These are phyloP conservation scores for Vicia sativa DNA, from an alignment of 306 rosid species.

Conservation along the genomic window DNA sequence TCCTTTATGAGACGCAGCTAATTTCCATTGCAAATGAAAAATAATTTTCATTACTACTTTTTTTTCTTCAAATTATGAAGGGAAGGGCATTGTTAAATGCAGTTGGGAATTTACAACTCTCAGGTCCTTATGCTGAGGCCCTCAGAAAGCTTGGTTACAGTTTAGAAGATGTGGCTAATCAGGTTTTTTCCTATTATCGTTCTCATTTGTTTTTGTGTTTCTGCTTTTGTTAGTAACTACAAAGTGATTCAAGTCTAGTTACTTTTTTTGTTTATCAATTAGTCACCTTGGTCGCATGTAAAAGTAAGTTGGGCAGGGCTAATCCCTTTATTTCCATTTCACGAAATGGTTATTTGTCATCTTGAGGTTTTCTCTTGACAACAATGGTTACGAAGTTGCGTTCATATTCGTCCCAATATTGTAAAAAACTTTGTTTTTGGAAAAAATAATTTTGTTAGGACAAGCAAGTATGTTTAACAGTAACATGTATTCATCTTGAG, in stretches of 20 bases:
- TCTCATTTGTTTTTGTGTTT: not conserved
- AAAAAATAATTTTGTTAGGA: too few relatives aligned
- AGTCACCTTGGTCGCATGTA: constrained; percentile 25
- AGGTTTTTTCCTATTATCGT: constrained; percentile 50
- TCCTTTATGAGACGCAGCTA: constrained; percentile 23
- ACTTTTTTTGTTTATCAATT: not conserved
- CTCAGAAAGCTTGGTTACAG: constrained; percentile 70
- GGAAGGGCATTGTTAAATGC: constrained; percentile 95
- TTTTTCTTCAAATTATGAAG: constrained; percentile 47
- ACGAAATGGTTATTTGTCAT: constrained; percentile 19
- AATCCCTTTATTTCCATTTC: constrained; percentile 24
- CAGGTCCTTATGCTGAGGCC: constrained; percentile 88
- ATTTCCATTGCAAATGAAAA: constrained; percentile 23
- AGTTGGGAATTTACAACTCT: constrained; percentile 85
- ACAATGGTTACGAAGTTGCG: constrained; percentile 8
- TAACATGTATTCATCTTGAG: too few relatives aligned
- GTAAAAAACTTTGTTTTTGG: too few relatives aligned
- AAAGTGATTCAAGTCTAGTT: not conserved
- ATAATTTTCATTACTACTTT: not conserved
- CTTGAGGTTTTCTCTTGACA: constrained; percentile 11
- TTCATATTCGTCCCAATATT: constrained; percentile 12
- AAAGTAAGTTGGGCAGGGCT: constrained; percentile 29
- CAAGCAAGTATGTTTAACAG: too few relatives aligned
- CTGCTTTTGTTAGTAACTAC: constrained; percentile 3
- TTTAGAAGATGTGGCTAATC: constrained; percentile 78